phyloP scores from a whole-genome alignment of 805 yeast species.

The Yamadazyma philogaea region DNA sequence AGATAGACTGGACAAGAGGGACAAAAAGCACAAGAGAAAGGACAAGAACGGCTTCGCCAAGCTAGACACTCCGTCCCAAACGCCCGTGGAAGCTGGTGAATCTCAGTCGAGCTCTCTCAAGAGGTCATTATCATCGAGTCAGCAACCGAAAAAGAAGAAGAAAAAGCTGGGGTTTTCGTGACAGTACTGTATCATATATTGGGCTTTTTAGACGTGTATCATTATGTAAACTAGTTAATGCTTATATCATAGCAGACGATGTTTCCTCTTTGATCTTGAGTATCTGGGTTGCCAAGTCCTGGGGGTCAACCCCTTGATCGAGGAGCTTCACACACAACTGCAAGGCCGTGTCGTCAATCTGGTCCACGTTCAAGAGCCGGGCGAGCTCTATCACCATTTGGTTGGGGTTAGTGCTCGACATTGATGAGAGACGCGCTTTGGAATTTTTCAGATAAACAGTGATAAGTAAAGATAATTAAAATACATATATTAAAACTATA shows the following conservation, averaged over 20 bases:
- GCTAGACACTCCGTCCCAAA: too few relatives aligned
- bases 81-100: background rate
- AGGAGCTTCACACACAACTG: conserved; percentile 31
- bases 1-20: background rate
- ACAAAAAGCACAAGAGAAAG: conserved; percentile 1
- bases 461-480: background rate
- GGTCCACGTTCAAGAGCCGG: conserved; percentile 20
- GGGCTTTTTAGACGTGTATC: conserved; percentile 2
- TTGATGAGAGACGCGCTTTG: background rate
- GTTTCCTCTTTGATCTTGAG: conserved; percentile 26
- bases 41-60: too few relatives aligned
- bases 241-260: conserved; percentile 10
- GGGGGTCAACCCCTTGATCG: conserved; percentile 41
- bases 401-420: conserved; percentile 10
- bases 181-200: too few relatives aligned
- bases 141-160: conserved; percentile 32
- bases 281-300: conserved; percentile 25
- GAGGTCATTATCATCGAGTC: conserved; percentile 2
- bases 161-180: conserved; percentile 48
- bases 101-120: conserved; percentile 2
- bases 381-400: conserved; percentile 22
- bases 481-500: background rate
- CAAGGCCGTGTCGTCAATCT: conserved; percentile 27
- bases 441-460: too few relatives aligned
- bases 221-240: conserved; percentile 1